Evolutionary conservation across 192 early-diverging fungal species (phyloP).

Genomic region (Coemansia biformis): DNA sequence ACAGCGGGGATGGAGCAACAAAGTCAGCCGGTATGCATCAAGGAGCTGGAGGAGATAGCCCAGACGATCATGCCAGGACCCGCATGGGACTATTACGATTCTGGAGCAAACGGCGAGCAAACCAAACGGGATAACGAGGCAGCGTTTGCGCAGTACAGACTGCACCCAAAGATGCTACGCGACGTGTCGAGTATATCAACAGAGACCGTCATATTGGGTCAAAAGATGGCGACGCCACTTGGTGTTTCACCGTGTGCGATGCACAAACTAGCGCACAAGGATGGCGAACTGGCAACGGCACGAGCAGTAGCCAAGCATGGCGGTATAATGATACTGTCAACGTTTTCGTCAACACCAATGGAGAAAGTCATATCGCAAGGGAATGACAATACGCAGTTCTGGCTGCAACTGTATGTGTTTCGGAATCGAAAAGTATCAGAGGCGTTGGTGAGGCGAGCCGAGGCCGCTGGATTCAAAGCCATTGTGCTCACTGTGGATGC

Average conservation of each 20-base stretch:
- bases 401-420: conserved; percentile 86
- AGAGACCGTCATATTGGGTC: conserved; percentile 59
- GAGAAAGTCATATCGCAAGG: conserved; percentile 60
- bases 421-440: conserved; percentile 60
- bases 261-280: conserved; percentile 63
- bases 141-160: conserved; percentile 45
- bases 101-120: conserved; percentile 54
- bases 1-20: too few relatives aligned
- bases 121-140: conserved; percentile 45
- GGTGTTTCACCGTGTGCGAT: conserved; percentile 77
- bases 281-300: conserved; percentile 65
- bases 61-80: conserved; percentile 23
- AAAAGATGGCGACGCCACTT: conserved; percentile 57
- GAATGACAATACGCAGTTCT: conserved; percentile 48
- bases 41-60: conserved; percentile 47
- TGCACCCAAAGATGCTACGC: conserved; percentile 65
- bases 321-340: conserved; percentile 56
- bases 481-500: conserved; percentile 59
- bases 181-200: conserved; percentile 64
- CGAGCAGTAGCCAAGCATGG: conserved; percentile 45
- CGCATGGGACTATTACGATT: conserved; percentile 54
- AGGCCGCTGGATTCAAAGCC: conserved; percentile 70
- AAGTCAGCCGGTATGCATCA: conserved; percentile 47
- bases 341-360: conserved; percentile 58
- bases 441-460: conserved; percentile 64